phyloP scores from a whole-genome alignment of 495 filamentous ascomycete species.

The Podospora pseudocomata region DNA sequence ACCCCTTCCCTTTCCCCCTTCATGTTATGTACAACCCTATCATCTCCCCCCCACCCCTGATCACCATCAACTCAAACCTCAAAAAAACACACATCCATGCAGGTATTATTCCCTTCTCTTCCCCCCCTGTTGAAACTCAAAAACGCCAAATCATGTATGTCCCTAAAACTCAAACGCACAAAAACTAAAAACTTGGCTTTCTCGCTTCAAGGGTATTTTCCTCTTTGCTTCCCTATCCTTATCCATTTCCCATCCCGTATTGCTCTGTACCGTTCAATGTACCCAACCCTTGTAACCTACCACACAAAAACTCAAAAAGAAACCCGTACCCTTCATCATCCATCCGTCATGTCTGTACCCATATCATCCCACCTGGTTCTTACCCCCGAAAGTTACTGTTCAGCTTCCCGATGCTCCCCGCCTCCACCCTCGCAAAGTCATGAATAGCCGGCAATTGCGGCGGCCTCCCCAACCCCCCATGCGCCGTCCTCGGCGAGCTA shows the following conservation, averaged over 20 bases:
- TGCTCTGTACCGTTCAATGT: background rate
- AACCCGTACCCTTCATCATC: background rate
- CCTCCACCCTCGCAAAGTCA: background rate
- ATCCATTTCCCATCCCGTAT: background rate
- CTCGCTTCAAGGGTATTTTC: background rate
- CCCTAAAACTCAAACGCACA: background rate
- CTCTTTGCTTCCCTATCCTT: background rate
- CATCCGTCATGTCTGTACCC: background rate
- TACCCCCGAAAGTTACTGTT: background rate
- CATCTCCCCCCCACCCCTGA: too few species aligned
- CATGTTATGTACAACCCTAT: too few species aligned
- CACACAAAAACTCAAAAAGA: background rate
- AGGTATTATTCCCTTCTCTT: background rate
- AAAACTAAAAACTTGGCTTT: background rate
- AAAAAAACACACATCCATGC: background rate
- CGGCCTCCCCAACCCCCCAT: background rate
- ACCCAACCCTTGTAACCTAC: background rate
- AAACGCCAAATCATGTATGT: background rate
- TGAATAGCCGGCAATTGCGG: background rate
- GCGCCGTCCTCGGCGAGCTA: constrained; percentile 4
- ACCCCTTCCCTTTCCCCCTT: too few species aligned
- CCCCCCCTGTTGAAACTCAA: background rate
- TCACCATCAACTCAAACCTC: too few species aligned
- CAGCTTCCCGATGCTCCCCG: background rate
- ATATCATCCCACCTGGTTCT: background rate